A percentile compares a stretch with the other conserved stretches of the same genome.
Evolutionary conservation across 225 moss, liverwort and hornwort species (phyloP).

Genomic region (Rhytidiadelphus loreus): DNA sequence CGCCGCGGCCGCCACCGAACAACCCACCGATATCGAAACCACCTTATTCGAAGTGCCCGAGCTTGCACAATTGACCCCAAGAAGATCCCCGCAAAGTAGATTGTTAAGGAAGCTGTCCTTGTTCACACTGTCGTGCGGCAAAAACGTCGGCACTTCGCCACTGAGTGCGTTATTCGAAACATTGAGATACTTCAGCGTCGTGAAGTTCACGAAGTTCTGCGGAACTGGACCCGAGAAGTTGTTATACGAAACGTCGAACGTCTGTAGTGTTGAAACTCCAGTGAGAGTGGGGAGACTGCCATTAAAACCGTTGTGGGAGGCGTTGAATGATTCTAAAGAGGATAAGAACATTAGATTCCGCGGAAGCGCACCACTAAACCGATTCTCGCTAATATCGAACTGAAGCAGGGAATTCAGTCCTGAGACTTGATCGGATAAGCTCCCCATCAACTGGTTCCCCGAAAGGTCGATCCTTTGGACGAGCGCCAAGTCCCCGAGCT

Average conservation of each 20-base stretch:
- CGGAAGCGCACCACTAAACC: slow-evolving; percentile 5
- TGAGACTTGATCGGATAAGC: neutral
- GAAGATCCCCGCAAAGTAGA: neutral
- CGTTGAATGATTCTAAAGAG: neutral
- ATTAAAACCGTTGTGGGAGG: slow-evolving; percentile 2
- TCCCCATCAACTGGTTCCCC: slow-evolving; percentile 19
- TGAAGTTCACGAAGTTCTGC: neutral
- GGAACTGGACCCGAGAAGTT: neutral
- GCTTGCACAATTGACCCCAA: neutral
- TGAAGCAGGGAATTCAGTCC: neutral
- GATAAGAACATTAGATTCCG: neutral
- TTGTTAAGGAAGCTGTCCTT: slow-evolving; percentile 10
- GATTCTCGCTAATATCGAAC: slow-evolving; percentile 23
- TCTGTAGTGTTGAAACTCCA: neutral
- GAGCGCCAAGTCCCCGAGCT: neutral
- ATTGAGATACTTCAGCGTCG: neutral
- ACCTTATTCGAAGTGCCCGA: neutral
- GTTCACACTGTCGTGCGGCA: neutral
- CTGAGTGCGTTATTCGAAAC: slow-evolving; percentile 25
- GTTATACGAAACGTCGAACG: slow-evolving; percentile 30
- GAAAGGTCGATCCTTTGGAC: slow-evolving; percentile 12
- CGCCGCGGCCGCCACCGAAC: neutral
- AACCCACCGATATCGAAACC: slow-evolving; percentile 9
- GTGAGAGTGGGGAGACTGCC: neutral
- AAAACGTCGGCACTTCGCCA: slow-evolving; percentile 14